Evolutionary conservation across 495 filamentous ascomycete species (phyloP).

Genomic region (Neurospora sublineolata): DNA sequence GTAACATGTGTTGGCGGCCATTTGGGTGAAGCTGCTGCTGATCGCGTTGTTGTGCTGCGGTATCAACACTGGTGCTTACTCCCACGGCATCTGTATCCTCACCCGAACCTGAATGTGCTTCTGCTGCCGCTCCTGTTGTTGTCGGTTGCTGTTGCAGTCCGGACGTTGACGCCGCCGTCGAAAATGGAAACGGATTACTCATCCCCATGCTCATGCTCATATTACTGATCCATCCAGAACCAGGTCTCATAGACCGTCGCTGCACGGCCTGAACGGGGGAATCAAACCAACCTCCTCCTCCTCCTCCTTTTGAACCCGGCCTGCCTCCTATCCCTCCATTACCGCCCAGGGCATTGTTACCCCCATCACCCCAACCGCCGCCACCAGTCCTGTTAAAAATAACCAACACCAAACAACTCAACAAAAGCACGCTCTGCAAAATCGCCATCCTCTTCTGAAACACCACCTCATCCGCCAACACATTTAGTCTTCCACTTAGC

Average conservation of each 20-base stretch:
- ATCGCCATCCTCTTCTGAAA: conserved; percentile 94
- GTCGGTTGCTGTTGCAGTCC: neutral
- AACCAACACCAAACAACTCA: conserved; percentile 77
- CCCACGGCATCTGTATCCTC: neutral
- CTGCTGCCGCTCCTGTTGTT: neutral
- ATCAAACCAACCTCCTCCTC: neutral
- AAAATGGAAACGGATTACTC: neutral
- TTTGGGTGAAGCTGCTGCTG: neutral
- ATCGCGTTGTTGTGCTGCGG: neutral
- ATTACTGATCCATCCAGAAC: neutral
- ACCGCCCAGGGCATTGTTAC: neutral
- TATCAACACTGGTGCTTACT: neutral
- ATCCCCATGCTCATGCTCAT: neutral
- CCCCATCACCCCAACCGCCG: conserved; percentile 14
- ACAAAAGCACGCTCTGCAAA: conserved; percentile 72
- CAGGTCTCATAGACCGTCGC: neutral
- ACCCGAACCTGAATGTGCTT: neutral
- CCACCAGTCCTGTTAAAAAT: conserved; percentile 52
- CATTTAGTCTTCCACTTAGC: conserved; percentile 65
- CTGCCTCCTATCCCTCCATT: neutral
- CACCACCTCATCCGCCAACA: conserved; percentile 87
- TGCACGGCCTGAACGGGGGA: neutral
- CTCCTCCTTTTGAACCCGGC: neutral
- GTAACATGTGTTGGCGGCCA: neutral
- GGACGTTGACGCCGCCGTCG: neutral